Evolutionary conservation across 192 early-diverging fungal species (phyloP).

Genomic region (Podila clonocystis): DNA sequence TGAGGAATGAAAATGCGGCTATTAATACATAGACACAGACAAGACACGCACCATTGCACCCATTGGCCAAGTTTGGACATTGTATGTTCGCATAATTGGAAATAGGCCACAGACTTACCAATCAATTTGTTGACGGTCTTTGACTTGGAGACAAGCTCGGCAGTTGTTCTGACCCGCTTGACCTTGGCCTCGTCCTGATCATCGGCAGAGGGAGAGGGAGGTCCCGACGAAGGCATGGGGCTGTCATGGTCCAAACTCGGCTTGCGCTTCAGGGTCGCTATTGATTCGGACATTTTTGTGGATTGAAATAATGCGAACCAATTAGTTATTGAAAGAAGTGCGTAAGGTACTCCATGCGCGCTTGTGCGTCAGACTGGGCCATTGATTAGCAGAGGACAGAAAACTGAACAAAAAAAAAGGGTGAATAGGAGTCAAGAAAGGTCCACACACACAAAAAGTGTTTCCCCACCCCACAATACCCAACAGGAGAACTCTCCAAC

Average conservation of each 20-base stretch:
- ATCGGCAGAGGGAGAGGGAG: slow-evolving; percentile 33
- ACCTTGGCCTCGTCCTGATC: slow-evolving; percentile 35
- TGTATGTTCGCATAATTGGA: too few species aligned
- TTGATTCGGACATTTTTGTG: slow-evolving; percentile 8
- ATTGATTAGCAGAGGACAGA: not conserved
- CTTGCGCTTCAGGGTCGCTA: slow-evolving; percentile 33
- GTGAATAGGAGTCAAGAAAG: not conserved
- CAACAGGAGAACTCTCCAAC: slow-evolving; percentile 8
- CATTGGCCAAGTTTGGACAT: not conserved
- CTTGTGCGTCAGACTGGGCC: too few species aligned
- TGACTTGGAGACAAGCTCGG: slow-evolving; percentile 29
- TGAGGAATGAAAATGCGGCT: slow-evolving; percentile 16
- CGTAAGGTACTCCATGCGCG: too few species aligned
- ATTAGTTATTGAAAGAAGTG: too few species aligned
- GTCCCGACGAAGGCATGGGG: slow-evolving; percentile 41
- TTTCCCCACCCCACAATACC: too few species aligned
- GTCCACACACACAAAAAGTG: too few species aligned
- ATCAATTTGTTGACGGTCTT: slow-evolving; percentile 48
- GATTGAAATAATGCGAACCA: not conserved
- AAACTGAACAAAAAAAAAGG: slow-evolving; percentile 9
- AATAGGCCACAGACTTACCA: slow-evolving; percentile 20
- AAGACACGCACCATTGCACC: not conserved
- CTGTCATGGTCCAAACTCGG: slow-evolving; percentile 49
- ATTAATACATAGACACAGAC: not conserved
- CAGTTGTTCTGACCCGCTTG: slow-evolving; percentile 39